These are phyloP conservation scores for Fusarium sp. DNA, from an alignment of 2,329 filamentous ascomycete species.

Conservation along the genomic window DNA sequence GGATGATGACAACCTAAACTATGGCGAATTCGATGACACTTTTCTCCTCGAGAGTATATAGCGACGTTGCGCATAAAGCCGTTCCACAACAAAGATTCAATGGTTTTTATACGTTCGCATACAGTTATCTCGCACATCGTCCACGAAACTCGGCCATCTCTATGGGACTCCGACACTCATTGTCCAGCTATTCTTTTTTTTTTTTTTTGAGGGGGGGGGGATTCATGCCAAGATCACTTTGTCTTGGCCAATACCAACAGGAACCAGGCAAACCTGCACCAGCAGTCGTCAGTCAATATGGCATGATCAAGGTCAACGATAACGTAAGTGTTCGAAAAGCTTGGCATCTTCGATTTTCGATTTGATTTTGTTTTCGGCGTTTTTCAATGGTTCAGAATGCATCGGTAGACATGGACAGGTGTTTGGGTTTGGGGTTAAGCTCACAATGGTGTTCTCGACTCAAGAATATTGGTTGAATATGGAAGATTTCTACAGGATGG, in stretches of 20 bases:
- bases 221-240: background rate
- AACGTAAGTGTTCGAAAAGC: background rate
- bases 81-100: background rate
- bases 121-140: background rate
- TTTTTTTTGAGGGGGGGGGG: too few relatives aligned
- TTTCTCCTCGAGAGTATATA: constrained; percentile 53
- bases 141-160: background rate
- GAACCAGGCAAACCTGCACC: background rate
- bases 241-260: background rate
- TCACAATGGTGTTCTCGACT: background rate
- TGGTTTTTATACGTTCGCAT: background rate
- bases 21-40: constrained; percentile 55
- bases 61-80: background rate
- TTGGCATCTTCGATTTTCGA: background rate
- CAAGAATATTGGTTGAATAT: background rate
- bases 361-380: background rate
- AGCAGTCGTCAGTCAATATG: background rate
- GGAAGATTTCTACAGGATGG: constrained; percentile 1
- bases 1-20: constrained; percentile 47
- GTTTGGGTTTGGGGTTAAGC: constrained; percentile 1
- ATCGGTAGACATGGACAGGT: background rate
- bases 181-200: background rate
- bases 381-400: background rate
- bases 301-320: background rate
- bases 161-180: background rate